Percentiles rank a stretch among this genome's conserved stretches.
Evolutionary conservation across 2,329 filamentous ascomycete species (phyloP).

Genomic region (Colletotrichum sp.): DNA sequence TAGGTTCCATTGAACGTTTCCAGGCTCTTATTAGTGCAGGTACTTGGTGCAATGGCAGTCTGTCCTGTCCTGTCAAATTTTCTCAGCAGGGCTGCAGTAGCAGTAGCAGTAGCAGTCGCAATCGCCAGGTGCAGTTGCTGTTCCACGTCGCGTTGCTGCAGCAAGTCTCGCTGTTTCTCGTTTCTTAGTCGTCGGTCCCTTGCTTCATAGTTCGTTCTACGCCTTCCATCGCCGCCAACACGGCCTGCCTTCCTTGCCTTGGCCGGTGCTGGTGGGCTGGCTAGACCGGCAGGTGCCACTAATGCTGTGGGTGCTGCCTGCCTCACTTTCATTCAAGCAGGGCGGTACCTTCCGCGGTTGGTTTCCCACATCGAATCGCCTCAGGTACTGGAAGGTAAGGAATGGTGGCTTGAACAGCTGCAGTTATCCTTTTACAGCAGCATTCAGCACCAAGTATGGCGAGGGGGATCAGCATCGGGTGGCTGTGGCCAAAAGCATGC

Average conservation of each 20-base stretch:
- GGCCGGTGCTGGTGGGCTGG: not conserved
- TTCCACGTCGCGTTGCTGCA: not conserved
- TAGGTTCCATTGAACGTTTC: not conserved
- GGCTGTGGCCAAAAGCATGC: not conserved
- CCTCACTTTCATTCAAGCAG: not conserved
- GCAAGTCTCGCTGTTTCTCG: constrained; percentile 4
- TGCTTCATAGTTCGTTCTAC: not conserved
- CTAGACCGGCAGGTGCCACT: not conserved
- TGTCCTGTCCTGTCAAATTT: not conserved
- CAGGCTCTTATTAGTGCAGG: not conserved
- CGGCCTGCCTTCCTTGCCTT: not conserved
- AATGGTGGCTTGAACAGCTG: not conserved
- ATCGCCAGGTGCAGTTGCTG: not conserved
- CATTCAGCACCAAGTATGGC: not conserved
- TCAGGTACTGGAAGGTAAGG: not conserved
- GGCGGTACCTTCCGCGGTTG: not conserved
- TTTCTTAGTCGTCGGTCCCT: constrained; percentile 4
- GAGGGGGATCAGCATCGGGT: not conserved
- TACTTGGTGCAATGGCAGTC: not conserved
- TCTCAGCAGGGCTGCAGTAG: constrained; percentile 4
- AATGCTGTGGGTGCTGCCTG: not conserved
- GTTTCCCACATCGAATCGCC: not conserved
- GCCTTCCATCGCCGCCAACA: not conserved
- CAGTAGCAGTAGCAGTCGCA: not conserved
- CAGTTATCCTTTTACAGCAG: not conserved